Conservation (phyloP, 2,329 filamentous ascomycete species). For the Aspergillus latus region DNA sequence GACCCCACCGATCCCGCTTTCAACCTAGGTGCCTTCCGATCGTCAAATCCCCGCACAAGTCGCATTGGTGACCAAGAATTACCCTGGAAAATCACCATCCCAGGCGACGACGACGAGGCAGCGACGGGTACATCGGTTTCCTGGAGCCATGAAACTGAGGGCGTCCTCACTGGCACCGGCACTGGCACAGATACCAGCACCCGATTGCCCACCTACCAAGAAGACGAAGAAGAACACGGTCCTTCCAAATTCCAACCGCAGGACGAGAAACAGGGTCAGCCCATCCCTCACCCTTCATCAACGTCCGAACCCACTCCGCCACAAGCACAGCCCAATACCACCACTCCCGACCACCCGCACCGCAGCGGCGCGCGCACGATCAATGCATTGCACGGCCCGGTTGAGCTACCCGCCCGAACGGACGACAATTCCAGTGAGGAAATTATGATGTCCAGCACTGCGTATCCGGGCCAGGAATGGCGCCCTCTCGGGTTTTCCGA, state of each 20-base stretch:
- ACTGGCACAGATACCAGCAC: background rate
- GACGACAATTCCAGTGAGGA: constrained; percentile 45
- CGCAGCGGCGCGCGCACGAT: constrained; percentile 25
- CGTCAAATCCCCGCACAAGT: constrained; percentile 31
- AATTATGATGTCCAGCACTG: constrained; percentile 49
- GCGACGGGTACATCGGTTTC: background rate
- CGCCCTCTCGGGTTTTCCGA: constrained; percentile 30
- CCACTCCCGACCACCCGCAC: constrained; percentile 18
- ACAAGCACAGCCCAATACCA: background rate
- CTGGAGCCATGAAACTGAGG: constrained; percentile 14
- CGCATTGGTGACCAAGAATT: constrained; percentile 38
- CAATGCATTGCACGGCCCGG: constrained; percentile 27
- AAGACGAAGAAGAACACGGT: constrained; percentile 15
- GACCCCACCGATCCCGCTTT: constrained; percentile 28
- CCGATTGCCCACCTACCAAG: constrained; percentile 20
- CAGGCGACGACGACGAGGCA: constrained; percentile 24
- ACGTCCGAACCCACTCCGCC: background rate
- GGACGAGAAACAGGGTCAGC: constrained; percentile 12
- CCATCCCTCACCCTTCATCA: background rate
- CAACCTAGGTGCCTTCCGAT: constrained; percentile 35
- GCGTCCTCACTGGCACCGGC: constrained; percentile 3
- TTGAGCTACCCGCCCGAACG: constrained; percentile 35
- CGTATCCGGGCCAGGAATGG: constrained; percentile 52
- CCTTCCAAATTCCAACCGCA: background rate
- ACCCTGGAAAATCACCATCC: constrained; percentile 38